Conservation (phyloP, 2,329 filamentous ascomycete species). For the Colletotrichum gloeosporioides region DNA sequence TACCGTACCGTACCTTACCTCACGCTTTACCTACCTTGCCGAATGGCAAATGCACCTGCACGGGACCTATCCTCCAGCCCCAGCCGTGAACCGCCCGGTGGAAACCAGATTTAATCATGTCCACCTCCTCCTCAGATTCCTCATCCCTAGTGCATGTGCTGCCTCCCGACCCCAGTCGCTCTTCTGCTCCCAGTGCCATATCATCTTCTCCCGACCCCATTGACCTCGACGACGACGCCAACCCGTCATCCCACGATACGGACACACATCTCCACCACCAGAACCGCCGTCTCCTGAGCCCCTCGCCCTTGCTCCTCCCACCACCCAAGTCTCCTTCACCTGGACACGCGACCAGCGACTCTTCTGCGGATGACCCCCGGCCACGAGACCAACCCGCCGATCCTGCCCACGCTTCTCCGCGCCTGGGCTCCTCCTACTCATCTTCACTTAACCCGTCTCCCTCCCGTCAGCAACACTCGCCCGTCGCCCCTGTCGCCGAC, state of each 20-base stretch:
- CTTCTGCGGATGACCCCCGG: constrained; percentile 3
- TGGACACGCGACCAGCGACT: constrained; percentile 16
- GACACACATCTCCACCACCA: not conserved
- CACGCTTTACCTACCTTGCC: not conserved
- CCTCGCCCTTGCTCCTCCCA: constrained; percentile 14
- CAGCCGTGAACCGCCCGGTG: constrained; percentile 11
- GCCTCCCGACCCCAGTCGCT: constrained; percentile 15
- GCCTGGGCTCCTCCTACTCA: not conserved
- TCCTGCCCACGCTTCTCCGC: constrained; percentile 6
- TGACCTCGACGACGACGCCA: constrained; percentile 11
- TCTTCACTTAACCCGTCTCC: not conserved
- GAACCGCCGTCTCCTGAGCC: constrained; percentile 8
- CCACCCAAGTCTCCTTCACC: constrained; percentile 7
- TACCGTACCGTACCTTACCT: not conserved
- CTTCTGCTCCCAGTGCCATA: constrained; percentile 4
- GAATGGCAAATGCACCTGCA: not conserved
- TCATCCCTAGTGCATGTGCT: constrained; percentile 22
- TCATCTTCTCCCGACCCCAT: constrained; percentile 18
- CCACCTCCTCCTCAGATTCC: constrained; percentile 13
- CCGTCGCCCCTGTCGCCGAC: constrained; percentile 12
- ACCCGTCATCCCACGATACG: not conserved
- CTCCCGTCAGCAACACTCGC: not conserved
- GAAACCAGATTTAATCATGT: constrained; percentile 21
- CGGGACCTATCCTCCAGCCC: constrained; percentile 1
- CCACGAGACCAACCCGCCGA: not conserved